Evolutionary conservation across 2,329 filamentous ascomycete genomes (phyloP), one percentile per base, ranked within the genome.

Genomic region (Xylaria sp.): DNA sequence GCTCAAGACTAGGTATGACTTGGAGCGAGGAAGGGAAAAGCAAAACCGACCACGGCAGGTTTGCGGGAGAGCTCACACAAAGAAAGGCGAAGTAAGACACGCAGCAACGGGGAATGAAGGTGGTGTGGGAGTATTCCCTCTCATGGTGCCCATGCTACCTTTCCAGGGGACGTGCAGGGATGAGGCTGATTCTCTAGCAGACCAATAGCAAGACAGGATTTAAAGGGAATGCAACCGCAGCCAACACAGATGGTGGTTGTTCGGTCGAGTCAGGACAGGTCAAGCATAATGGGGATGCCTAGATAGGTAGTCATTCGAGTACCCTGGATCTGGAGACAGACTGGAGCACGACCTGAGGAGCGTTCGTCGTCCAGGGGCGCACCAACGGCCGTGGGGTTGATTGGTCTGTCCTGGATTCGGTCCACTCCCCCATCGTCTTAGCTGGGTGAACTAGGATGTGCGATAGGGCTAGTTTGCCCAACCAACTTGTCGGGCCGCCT

Each of bases 101-200:
- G 62, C 59, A 67, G 57, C 50, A 53, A 57, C 60, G 56, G 62
- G 58, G 62, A 53, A 60, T 35, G 9, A 46, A 53, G 46, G 42
- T 21, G 58, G 38, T 54, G 55, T 57, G 54, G 46, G 54, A 55
- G 45, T 33, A 49, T 46, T 42, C 25, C 60, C 38, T 43, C 28
- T 28, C 50, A 33, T 45, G 43, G 35, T 40, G 50, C 50, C 52
- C 35, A 57, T 9, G n/a, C 28, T 31, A 31, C 28, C 28, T 31
- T 9, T 31, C 28, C 28, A 31, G 28, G 28, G 4, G 9, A 38
- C 31, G n/a, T 54, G 35, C 61, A 59, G 60, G 65, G 62, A 63
- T 67, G 63, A 67, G 65, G 65, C 62, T 67, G 59, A 67, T 65
- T 49, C 42, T 46, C 35, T 11, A 21, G 40, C n/a, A 43, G 57